Base-by-base conservation (phyloP, 495 filamentous ascomycete genomes). In the Xylaria acuta region DNA sequence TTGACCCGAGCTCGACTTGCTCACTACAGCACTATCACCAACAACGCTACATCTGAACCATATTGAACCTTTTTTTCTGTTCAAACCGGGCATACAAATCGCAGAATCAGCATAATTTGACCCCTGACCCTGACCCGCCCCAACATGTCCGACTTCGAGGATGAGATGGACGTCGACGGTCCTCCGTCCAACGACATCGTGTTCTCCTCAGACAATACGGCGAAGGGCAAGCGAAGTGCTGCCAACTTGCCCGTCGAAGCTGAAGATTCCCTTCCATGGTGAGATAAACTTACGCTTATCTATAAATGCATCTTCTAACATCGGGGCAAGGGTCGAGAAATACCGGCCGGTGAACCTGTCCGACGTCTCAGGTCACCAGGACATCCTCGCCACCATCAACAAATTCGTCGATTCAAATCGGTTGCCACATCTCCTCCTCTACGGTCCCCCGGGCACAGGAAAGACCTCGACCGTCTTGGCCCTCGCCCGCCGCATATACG, bases 351-450 rank as follows among this genome's bases (percentile, higher is more conserved):
- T 90, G 70, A 92, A 93, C 4, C 87, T 99, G 27, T 88, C 90
- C 60, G 96, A 99, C 82, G 96, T 99, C 64, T 95, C 93, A 5
- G 96, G 96, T n/a, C 96, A 99, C 79, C 92, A 98, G 79, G 96
- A 98, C 82, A 98, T 99, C 76, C 88, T 99, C 59, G 90, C 94
- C 1, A 99, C 96, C 7, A 97, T 99, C 84, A 97, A 97, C 84
- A 93, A 92, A 78, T 99, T 99, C 75, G 90, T 99, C 77, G 94
- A 97, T 75, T 85, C 91, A 43, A 97, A 98, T 84, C 88, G 94
- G 78, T 85, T 99, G 73, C 96, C 96, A 22, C 96, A 99, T 85
- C 93, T 99, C 53, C 93, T 99, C 56, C 92, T 99, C 74, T 99
- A 99, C 79, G 97, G 97, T 1, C 97, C 96, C 0, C 96, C 96